A percentile compares a stretch with the other conserved stretches of the same genome.
phyloP scores from a whole-genome alignment of 371 early-diverging fungal genomes.

The Mortierella sp. region DNA sequence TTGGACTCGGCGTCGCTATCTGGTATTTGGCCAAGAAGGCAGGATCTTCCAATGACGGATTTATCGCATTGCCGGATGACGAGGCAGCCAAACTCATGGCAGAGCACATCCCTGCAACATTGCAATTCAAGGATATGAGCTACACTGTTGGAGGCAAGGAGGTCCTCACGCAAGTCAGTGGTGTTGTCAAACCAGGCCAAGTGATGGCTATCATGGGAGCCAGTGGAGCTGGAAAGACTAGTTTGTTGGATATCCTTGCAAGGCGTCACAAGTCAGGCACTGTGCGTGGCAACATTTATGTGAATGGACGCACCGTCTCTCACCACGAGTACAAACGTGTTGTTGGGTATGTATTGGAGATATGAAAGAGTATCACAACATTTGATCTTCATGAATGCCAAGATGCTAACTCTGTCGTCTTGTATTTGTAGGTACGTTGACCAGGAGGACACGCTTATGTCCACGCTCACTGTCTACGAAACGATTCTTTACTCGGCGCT shows the following conservation, averaged over 20 bases:
- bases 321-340: constrained; percentile 67
- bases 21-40: constrained; percentile 57
- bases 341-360: constrained; percentile 62
- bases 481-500: constrained; percentile 88
- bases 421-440: constrained; percentile 89
- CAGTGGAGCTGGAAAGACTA: constrained; percentile 79
- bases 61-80: constrained; percentile 64
- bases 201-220: constrained; percentile 84
- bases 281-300: constrained; percentile 86
- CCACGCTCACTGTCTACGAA: constrained; percentile 90
- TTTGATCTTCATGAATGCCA: too few relatives aligned
- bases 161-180: constrained; percentile 74
- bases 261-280: constrained; percentile 84
- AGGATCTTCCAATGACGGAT: constrained; percentile 47
- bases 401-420: neutral
- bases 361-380: too few relatives aligned
- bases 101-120: constrained; percentile 73
- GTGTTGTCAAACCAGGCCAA: constrained; percentile 83
- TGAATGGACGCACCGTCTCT: constrained; percentile 79
- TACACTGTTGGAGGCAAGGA: constrained; percentile 65
- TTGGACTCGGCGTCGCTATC: constrained; percentile 58
- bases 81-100: constrained; percentile 79
- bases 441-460: constrained; percentile 90
- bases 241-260: constrained; percentile 90
- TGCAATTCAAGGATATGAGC: constrained; percentile 72